Base-by-base conservation (phyloP, 495 filamentous ascomycete genomes). In the Usnea hakonensis region DNA sequence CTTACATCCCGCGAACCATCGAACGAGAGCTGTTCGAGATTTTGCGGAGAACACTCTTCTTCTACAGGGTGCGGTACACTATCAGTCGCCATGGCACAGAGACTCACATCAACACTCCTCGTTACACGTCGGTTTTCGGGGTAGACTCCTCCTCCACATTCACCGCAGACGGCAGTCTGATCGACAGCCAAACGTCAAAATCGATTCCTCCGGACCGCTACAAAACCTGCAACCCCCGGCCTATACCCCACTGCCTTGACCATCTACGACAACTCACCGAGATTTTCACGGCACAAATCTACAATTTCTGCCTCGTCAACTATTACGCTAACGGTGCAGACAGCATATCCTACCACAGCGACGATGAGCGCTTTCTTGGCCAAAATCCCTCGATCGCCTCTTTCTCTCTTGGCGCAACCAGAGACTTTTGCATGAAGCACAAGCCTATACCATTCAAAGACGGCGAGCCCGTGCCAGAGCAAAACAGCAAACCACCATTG, bases 241-340 rank as follows among this genome's bases (percentile, higher is more conserved):
- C 87, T 5, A 79, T 90, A 13, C 88, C 88, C 0, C 69, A 80
- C 37, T 88, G 87, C 67, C 79, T 91, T 2, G 78, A 85, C 43
- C 63, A 71, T 2, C 76, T 90, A 2, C 77, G 81, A 5, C 69
- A 69, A 38, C 67, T 78, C 38, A 82, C 85, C 8, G 84, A 90
- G 71, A 71, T 75, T 7, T 76, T 81, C 5, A 87, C 86, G 2
- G 76, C 75, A n/a, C 75, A 76, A 61, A 79, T 62, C 4, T 91
- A 87, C 71, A 91, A 92, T 66, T 89, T 90, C 73, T 82, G 81
- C 60, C 76, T 91, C 3, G 85, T 90, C 11, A 91, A 90, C 66
- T 91, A 90, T 76, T 90, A 90, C 72, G 81, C 84, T 37, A 78
- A 75, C 33, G 87, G 86, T 2, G 72, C 80, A 14, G 87, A 90